Conservation (phyloP, 345 rosid genomes). For the Raphanus raphanistrum region DNA sequence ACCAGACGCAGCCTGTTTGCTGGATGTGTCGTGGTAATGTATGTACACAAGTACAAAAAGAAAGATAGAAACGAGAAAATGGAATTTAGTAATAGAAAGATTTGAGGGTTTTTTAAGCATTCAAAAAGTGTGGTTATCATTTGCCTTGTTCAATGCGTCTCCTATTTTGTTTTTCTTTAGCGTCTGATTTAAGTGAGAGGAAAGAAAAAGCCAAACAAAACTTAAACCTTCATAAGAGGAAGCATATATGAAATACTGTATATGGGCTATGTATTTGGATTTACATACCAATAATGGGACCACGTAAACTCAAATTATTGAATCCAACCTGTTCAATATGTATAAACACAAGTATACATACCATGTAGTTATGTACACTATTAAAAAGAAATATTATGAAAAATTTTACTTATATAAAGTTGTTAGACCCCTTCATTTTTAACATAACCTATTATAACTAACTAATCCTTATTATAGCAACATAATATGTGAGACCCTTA, state of each 20-base stretch:
- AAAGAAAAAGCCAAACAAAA: slow-evolving; percentile 8
- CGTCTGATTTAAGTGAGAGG: neutral
- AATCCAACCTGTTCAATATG: neutral
- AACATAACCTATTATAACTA: too few relatives aligned
- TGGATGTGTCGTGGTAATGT: slow-evolving; percentile 25
- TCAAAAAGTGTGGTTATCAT: slow-evolving; percentile 27
- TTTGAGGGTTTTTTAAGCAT: slow-evolving; percentile 24
- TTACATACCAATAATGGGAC: neutral
- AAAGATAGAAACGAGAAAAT: neutral
- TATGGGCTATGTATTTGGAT: neutral
- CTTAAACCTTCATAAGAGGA: neutral
- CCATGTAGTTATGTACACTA: too few relatives aligned
- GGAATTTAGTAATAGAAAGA: slow-evolving; percentile 15
- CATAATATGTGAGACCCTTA: too few relatives aligned
- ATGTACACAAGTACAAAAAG: slow-evolving; percentile 22
- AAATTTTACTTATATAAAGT: too few relatives aligned
- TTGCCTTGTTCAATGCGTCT: neutral
- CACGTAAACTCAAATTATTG: neutral
- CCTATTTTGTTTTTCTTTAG: neutral
- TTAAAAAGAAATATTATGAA: too few relatives aligned
- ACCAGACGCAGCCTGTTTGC: slow-evolving; percentile 16
- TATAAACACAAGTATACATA: neutral
- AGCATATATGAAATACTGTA: neutral
- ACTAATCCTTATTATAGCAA: too few relatives aligned
- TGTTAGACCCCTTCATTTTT: too few relatives aligned